Evolutionary conservation across 2,329 filamentous ascomycete genomes (phyloP), one percentile per base, ranked within the genome.

Genomic region (Cladophialophora yegresii): DNA sequence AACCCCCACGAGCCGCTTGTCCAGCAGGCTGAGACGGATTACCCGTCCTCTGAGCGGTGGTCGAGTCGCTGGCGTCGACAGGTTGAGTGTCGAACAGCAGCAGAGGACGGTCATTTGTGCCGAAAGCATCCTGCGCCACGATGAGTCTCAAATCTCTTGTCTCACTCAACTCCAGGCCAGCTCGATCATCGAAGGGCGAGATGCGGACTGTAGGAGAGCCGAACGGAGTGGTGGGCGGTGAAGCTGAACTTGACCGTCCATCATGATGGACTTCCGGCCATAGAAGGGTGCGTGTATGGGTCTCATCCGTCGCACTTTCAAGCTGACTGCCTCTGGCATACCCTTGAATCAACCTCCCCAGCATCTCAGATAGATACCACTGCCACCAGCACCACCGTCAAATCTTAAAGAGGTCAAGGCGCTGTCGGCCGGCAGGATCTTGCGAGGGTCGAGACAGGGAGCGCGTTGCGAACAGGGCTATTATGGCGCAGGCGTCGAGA

Each of bases 221-320:
- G 43, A 69, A 69, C 1, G 69, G 67, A 2, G 69, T 78, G 73
- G 63, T 76, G 74, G 45, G 75, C 75, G 53, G 77, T 75, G 68
- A 70, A 77, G 78, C 22, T 78, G 72, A 64, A 76, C 76, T 65
- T 75, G 78, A n/a, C 75, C 75, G 68, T 77, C 75, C 54, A 72
- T 75, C 69, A 76, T 74, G 50, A 74, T 76, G 61, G 78, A 77
- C 13, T 71, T 80, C 79, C 36, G 80, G 80, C 66, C 80, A 82
- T 59, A 82, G 72, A 53, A 82, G 75, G 45, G 78, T 77, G 53
- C 79, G 79, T 4, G 79, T 82, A 67, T 82, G 79, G 66, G 80
- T 78, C 68, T 82, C 80, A 66, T 82, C 80, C 1, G 79, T 81
- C 26, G 80, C 77, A 26, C 80, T 82, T 68, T 82, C 80, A 23